These are phyloP conservation scores for Chlamydomonas incerta DNA, from an alignment of 139 green algal species.

Conservation along the genomic window DNA sequence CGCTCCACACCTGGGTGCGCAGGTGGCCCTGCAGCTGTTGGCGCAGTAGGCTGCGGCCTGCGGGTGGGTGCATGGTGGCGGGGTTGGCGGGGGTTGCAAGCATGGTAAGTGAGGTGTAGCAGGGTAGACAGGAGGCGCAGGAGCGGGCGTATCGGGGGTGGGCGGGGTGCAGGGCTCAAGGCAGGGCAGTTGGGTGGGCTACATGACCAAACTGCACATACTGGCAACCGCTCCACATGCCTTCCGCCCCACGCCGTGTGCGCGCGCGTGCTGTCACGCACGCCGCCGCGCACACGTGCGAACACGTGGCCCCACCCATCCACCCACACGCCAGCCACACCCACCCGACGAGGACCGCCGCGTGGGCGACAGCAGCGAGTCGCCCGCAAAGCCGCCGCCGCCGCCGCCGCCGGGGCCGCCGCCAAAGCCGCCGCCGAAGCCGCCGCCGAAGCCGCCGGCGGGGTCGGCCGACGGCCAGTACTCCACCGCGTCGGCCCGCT, in stretches of 20 bases:
- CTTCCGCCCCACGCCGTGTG: no score
- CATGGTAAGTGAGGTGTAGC: no score
- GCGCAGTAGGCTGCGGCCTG: constrained; percentile 42
- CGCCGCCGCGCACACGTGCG: neutral
- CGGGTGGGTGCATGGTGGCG: no score
- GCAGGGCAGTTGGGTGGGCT: no score
- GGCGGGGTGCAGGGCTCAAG: no score
- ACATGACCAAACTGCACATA: no score
- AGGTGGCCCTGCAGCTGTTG: constrained; percentile 64
- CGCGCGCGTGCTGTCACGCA: no score
- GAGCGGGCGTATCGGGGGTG: no score
- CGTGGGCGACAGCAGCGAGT: constrained; percentile 49
- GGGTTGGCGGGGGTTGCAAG: no score
- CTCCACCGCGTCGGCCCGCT: constrained; percentile 75
- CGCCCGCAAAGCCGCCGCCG: neutral
- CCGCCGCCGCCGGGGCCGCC: neutral
- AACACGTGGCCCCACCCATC: no score
- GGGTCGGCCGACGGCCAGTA: constrained; percentile 72
- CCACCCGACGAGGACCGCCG: constrained; percentile 40
- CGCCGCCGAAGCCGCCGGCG: neutral
- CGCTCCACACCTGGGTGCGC: constrained; percentile 5
- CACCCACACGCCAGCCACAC: neutral
- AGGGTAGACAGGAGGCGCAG: no score
- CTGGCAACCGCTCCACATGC: no score
- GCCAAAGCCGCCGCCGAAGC: neutral